Percentiles rank a stretch among this genome's conserved stretches.
phyloP scores from a whole-genome alignment of 176 grass and related monocot genomes.

The Canna indica region DNA sequence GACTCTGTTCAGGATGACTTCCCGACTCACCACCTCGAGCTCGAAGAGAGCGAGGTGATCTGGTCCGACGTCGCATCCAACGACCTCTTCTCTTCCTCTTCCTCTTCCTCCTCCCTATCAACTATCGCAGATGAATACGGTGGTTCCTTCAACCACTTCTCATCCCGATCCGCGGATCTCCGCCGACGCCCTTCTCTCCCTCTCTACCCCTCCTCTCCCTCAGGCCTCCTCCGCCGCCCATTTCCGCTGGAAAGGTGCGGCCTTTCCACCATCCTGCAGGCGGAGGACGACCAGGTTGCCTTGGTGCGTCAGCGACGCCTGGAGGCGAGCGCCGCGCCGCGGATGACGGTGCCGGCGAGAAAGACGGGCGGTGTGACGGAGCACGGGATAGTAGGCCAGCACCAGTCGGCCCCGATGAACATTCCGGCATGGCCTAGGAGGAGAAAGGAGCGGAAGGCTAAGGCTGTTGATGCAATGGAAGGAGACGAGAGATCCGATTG shows the following conservation, averaged over 20 bases:
- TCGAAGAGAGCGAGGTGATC: slow-evolving; percentile 1
- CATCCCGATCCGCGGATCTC: background rate
- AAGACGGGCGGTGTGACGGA: background rate
- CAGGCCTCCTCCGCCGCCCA: background rate
- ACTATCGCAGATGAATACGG: background rate
- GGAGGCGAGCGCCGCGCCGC: background rate
- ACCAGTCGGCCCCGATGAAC: slow-evolving; percentile 25
- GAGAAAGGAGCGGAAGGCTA: background rate
- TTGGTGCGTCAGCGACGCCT: background rate
- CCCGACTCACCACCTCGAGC: background rate
- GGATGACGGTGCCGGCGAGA: background rate
- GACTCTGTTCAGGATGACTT: background rate
- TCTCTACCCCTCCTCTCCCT: background rate
- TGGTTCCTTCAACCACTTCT: background rate
- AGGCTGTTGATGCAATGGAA: background rate
- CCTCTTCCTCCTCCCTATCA: background rate
- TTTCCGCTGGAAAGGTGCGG: background rate
- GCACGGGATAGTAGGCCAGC: background rate
- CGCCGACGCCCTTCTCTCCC: no score
- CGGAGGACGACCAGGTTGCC: background rate
- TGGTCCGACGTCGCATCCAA: background rate
- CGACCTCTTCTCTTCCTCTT: background rate
- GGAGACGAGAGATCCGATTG: background rate
- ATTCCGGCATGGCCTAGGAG: slow-evolving; percentile 16
- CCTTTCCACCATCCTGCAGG: background rate